Evolutionary conservation across 495 filamentous ascomycete genomes (phyloP).

Genomic region (Trichoderma gamsii): DNA sequence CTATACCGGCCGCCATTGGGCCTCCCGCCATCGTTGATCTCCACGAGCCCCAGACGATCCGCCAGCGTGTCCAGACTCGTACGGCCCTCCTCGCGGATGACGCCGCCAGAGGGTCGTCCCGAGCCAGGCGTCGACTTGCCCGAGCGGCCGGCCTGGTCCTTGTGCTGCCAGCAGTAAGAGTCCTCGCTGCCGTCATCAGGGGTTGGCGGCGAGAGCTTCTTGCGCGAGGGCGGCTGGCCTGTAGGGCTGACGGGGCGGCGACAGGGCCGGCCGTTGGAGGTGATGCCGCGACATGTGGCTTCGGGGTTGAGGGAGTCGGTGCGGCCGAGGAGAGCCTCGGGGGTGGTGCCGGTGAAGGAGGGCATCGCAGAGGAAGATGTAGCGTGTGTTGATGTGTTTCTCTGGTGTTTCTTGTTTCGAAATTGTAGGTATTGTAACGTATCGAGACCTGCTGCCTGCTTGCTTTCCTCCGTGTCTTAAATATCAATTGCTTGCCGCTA

Average conservation of each 20-base stretch:
- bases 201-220: constrained; percentile 33
- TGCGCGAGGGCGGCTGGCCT: constrained; percentile 28
- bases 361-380: constrained; percentile 50
- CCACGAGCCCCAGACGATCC: constrained; percentile 68
- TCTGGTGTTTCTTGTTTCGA: neutral
- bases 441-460: neutral
- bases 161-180: constrained; percentile 88
- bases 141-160: constrained; percentile 64
- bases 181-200: constrained; percentile 38
- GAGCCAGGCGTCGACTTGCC: constrained; percentile 38
- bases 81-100: constrained; percentile 38
- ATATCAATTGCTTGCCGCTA: neutral
- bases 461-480: neutral
- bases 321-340: constrained; percentile 70
- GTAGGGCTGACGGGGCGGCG: constrained; percentile 53
- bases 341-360: constrained; percentile 68
- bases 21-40: constrained; percentile 30
- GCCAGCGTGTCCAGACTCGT: constrained; percentile 77
- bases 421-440: neutral
- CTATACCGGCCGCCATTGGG: constrained; percentile 24
- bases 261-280: constrained; percentile 69
- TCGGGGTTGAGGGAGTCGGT: constrained; percentile 77
- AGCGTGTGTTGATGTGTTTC: neutral
- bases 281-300: constrained; percentile 84
- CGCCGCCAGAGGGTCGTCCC: constrained; percentile 23